phyloP scores from a whole-genome alignment of 192 early-diverging fungal species.

The Coemansia sp. region DNA sequence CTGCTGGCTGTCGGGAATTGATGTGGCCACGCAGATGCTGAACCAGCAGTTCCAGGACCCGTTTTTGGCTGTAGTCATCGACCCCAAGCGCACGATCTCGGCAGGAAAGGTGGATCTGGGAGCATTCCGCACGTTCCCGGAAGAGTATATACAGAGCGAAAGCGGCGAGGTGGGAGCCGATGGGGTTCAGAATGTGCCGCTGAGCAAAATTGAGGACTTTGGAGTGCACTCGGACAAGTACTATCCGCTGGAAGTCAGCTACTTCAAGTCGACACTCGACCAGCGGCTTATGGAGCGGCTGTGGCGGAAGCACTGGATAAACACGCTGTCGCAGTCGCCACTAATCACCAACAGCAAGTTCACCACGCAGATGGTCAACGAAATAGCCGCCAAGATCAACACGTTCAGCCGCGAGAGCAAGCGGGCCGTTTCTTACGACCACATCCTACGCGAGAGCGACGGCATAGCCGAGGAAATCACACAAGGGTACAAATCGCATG shows the following conservation, averaged over 20 bases:
- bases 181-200: constrained; percentile 61
- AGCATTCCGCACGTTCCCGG: constrained; percentile 97
- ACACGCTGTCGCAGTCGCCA: constrained; percentile 90
- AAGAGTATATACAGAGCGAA: constrained; percentile 39
- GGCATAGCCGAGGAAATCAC: constrained; percentile 41
- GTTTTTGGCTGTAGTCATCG: constrained; percentile 93
- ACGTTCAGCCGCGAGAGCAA: constrained; percentile 25
- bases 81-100: constrained; percentile 95
- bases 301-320: constrained; percentile 99
- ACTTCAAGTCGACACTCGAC: constrained; percentile 92
- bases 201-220: constrained; percentile 97
- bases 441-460: constrained; percentile 41
- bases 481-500: constrained; percentile 42
- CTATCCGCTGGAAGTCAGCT: constrained; percentile 85
- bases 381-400: constrained; percentile 39
- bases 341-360: constrained; percentile 68
- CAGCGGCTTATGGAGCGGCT: constrained; percentile 80
- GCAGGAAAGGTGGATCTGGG: constrained; percentile 97
- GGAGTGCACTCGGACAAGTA: constrained; percentile 87
- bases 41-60: constrained; percentile 96
- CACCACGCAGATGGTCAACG: constrained; percentile 42
- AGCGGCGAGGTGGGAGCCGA: constrained; percentile 3
- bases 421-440: constrained; percentile 24
- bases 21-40: constrained; percentile 91
- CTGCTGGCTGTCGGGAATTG: constrained; percentile 99